Evolutionary conservation across 1,139 yeast genomes (phyloP), one percentile per base, ranked within the genome.

Genomic region (Blastobotrys indianensis): DNA sequence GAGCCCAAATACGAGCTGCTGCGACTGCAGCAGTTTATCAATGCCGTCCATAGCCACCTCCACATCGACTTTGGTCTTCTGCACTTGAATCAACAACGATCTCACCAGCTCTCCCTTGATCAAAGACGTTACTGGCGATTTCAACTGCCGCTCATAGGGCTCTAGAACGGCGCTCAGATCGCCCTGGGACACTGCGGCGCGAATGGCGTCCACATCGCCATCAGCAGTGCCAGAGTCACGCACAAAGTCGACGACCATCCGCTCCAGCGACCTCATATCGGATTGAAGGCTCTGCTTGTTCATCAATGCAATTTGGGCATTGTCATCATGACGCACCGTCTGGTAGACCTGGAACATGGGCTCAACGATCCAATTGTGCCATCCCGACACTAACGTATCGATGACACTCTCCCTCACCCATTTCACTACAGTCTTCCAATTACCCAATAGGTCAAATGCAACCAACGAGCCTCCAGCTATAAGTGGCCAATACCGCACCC

Each of bases 61-160:
- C 2, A 95, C 95, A 62, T 92, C 98, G 11, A 92, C 97, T 66
- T 92, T 92, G 11, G 95, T 84, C 66, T 92, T 92, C 63, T 92
- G 98, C 8, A 92, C 72, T 64, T 92, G 97, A 50, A 92, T 90
- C 57, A 92, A 67, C 40, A 92, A 66, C 10, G 92, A 80, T 43
- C 95, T 74, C 7, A 88, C 67, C 52, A 92, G 73, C 44, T 81
- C 77, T 2, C 97, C 98, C 7, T 71, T 67, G 4, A 86, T 54
- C 1, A 74, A 56, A 34, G 83, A 80, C 49, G 71, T 74, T 44
- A 88, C 63, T 0, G 97, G 97, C 9, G 73, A 66, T 51, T 79
- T 77, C 50, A 92, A 69, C 57, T 88, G 94, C 31, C 69, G 61
- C 59, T 92, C 97, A 62, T 92, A 92, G 35, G 79, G 77, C 41